Conservation (phyloP, 345 rosid species). For the Citropsis articulata region DNA sequence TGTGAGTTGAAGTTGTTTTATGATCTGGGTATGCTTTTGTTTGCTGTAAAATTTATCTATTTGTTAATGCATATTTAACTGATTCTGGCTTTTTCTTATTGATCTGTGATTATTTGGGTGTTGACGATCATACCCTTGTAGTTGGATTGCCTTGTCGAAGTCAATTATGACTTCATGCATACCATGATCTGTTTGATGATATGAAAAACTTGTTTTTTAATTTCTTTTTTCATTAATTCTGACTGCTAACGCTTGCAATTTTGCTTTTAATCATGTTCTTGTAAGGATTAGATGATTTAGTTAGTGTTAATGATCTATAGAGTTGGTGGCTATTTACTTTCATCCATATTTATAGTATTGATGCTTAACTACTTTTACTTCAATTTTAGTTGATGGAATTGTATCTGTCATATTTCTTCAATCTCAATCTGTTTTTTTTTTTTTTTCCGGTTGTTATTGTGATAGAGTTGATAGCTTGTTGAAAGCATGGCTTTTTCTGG, state of each 20-base stretch:
- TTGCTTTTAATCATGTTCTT: conserved; percentile 6
- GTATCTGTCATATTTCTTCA: neutral
- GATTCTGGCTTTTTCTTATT: conserved; percentile 6
- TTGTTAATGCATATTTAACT: conserved; percentile 21
- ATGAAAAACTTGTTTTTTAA: neutral
- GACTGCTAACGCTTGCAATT: neutral
- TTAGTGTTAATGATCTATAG: neutral
- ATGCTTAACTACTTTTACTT: neutral
- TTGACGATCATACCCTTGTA: conserved; percentile 18
- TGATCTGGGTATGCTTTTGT: conserved; percentile 34
- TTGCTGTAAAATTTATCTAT: conserved; percentile 18
- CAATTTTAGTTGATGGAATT: neutral
- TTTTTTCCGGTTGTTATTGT: conserved; percentile 7
- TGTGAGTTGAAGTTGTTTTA: conserved; percentile 22
- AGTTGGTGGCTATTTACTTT: conserved; percentile 8
- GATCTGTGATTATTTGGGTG: conserved; percentile 13
- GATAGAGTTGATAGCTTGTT: conserved; percentile 24
- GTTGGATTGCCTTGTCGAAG: conserved; percentile 15
- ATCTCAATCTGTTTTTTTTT: conserved; percentile 7
- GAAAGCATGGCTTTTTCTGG: conserved; percentile 65
- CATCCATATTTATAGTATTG: conserved; percentile 4
- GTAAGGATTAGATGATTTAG: conserved; percentile 8
- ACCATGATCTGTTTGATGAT: conserved; percentile 2
- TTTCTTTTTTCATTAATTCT: neutral
- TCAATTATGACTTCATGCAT: conserved; percentile 18